Base-by-base conservation (phyloP, 2,329 filamentous ascomycete genomes). In the Huntiella bhutanensis region DNA sequence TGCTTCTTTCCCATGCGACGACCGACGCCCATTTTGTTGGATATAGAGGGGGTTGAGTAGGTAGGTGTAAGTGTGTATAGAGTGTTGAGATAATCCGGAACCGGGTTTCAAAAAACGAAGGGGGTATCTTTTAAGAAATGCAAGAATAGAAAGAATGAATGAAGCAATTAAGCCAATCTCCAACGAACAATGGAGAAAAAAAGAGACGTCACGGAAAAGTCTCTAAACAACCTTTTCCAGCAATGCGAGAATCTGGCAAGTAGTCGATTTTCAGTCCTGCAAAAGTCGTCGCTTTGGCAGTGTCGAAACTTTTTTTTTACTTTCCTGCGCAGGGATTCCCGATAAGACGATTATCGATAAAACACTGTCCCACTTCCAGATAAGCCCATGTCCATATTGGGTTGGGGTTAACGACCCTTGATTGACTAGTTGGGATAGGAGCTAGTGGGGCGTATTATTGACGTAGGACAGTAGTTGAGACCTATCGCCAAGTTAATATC, bases 1-100 rank as follows among this genome's bases (percentile, higher is more conserved):
- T 96, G 91, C 66, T 95, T 95, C 62, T 84, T 91, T 63, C 87
- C 83, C 80, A 95, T 92, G 57, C 87, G 84, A 60, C 86, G 82
- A 61, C 86, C 83, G 52, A 77, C 75, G 68, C 85, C 87, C 87
- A 94, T 94, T 58, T 60, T 76, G 59, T 53, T 49, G 52, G 28
- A 37, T 36, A 33, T 43, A 40, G n/a, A 35, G 15, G 22, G 40
- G 40, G 42, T 7, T 43, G 15, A 32, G 37, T 19, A 38, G 28
- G 28, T 15, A 41, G 40, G 22, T 11, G 8, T 33, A 28, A 33
- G 12, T 28, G 37, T 41, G n/a, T 28, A 36, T 16, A 38, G 32
- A 16, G 40, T 36, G 32, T 11, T 32, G 17, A 45, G 28, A 17
- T 12, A 17, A 16, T 33, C 13, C 12, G 34, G 34, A 15, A 15